Evolutionary conservation across 805 yeast genomes (phyloP).

Genomic region (Brettanomyces custersianus): DNA sequence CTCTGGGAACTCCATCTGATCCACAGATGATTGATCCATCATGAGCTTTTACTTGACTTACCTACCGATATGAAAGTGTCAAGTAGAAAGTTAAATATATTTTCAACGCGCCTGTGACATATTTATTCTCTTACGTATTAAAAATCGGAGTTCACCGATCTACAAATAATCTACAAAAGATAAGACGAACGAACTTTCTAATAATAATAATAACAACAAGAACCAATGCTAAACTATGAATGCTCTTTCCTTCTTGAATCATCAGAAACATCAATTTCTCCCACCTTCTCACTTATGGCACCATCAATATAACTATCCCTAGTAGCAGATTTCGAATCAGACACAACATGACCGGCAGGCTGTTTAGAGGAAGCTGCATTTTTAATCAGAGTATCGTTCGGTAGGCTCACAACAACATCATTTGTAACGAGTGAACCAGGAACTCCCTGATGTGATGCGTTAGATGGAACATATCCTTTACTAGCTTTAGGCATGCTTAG

Average conservation of each 20-base stretch:
- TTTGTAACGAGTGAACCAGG: constrained; percentile 6
- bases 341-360: not conserved
- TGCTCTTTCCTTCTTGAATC: constrained; percentile 18
- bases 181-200: no score
- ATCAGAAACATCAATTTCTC: constrained; percentile 14
- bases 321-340: not conserved
- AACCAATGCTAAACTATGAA: no score
- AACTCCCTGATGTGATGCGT: constrained; percentile 1
- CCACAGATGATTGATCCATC: no score
- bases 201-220: no score
- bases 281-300: constrained; percentile 14
- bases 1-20: no score
- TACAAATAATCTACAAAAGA: no score
- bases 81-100: no score
- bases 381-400: not conserved
- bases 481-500: constrained; percentile 13
- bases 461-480: constrained; percentile 1
- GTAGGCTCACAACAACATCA: constrained; percentile 4
- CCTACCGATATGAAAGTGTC: no score
- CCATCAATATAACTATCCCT: constrained; percentile 12
- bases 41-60: no score
- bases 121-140: no score
- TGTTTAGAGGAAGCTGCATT: not conserved
- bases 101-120: no score
- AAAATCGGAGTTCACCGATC: no score